Evolutionary conservation across 2,329 filamentous ascomycete species (phyloP), one percentile per base, ranked within the genome.

Genomic region (Colletotrichum truncatum): DNA sequence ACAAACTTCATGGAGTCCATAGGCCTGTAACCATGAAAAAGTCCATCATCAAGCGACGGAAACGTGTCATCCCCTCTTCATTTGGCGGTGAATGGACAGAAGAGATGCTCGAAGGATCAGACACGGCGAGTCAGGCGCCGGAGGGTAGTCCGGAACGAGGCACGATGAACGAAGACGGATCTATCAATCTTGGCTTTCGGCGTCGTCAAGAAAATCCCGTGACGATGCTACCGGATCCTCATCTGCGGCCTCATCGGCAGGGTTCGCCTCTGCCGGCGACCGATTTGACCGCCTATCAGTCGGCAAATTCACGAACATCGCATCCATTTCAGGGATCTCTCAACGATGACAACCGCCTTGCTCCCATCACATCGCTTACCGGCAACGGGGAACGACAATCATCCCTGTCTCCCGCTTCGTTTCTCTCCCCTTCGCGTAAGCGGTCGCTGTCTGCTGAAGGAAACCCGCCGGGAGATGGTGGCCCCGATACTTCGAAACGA

Each of bases 11-110:
- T 75, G 94, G 94, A 58, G 90, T 94, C 28, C 95, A 98, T 77
- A 88, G 96, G 41, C 96, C 96, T 0, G 93, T 96, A 5, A 93
- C 93, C n/a, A 98, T 99, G 96, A 99, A 98, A 79, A 98, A 98
- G 78, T 92, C 93, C 3, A 92, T 97, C 25, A 99, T 99, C 77
- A 98, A 99, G 79, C 89, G 96, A 67, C 87, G 96, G 66, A 98
- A 98, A 84, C 90, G 96, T 64, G 94, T 98, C 6, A 94, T 98
- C 43, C 94, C 95, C 16, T 93, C 92, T 16, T 82, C 88, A 16
- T 77, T 77, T 3, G 70, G 71, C 1, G 79, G 80, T 55, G 76
- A 78, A 18, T 81, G 56, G 75, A 74, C 25, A 71, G 80, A 81
- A 30, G 78, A 84, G 51, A 76, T 80, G 46, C 81, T 84, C 34